phyloP scores from a whole-genome alignment of 345 rosid species.

The Sonneratia alba region DNA sequence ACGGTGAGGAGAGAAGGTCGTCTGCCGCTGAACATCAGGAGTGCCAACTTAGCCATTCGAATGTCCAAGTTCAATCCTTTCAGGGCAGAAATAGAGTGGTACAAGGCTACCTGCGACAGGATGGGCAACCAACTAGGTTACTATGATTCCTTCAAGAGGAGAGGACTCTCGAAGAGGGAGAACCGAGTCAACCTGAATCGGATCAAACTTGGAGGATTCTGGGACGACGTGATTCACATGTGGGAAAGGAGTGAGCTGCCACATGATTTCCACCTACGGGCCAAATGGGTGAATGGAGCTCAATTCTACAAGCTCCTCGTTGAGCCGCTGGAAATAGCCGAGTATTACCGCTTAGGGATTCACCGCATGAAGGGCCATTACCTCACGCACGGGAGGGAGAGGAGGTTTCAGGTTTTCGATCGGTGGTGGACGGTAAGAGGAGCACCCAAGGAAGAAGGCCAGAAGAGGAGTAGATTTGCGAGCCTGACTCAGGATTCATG shows the following conservation, averaged over 20 bases:
- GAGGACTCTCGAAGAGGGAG: slow-evolving; percentile 34
- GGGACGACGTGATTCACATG: slow-evolving; percentile 55
- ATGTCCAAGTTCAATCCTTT: slow-evolving; percentile 12
- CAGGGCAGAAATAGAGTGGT: slow-evolving; percentile 20
- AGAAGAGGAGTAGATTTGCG: slow-evolving; percentile 41
- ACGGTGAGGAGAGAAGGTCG: slow-evolving; percentile 2
- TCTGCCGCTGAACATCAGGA: not conserved
- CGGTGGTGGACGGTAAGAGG: slow-evolving; percentile 40
- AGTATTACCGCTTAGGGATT: slow-evolving; percentile 37
- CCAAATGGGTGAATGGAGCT: slow-evolving; percentile 56
- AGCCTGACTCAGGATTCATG: slow-evolving; percentile 67
- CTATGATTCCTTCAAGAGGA: slow-evolving; percentile 63
- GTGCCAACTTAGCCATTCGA: slow-evolving; percentile 11
- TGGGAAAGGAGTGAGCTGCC: slow-evolving; percentile 54
- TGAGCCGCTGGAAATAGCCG: slow-evolving; percentile 81
- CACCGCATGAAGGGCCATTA: slow-evolving; percentile 36
- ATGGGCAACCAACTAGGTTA: slow-evolving; percentile 4
- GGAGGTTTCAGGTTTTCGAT: slow-evolving; percentile 58
- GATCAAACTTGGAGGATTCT: slow-evolving; percentile 51
- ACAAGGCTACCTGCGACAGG: slow-evolving; percentile 8
- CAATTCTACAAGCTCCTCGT: slow-evolving; percentile 64
- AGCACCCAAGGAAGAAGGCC: slow-evolving; percentile 5
- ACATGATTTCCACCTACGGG: slow-evolving; percentile 40
- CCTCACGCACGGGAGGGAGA: slow-evolving; percentile 42
- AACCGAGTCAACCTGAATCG: slow-evolving; percentile 49